Percentiles rank a stretch among this genome's conserved stretches.
These are phyloP conservation scores for Phylloporus scabripes DNA, from an alignment of 768 basidiomycete genomes.

Conservation along the genomic window DNA sequence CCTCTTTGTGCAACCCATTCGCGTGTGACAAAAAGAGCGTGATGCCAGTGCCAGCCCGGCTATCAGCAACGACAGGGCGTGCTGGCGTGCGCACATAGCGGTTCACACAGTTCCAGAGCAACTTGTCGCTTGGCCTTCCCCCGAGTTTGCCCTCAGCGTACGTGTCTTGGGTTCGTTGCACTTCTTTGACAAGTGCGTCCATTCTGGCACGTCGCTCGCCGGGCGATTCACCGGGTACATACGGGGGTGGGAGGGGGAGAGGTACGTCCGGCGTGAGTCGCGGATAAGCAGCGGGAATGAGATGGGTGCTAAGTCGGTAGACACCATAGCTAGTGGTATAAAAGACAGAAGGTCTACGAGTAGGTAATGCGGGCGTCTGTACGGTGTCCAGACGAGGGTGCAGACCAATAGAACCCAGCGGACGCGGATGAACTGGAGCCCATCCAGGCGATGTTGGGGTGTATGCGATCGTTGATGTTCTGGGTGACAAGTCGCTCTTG, in stretches of 20 bases:
- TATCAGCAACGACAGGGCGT: not conserved
- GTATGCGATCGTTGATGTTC: conserved; percentile 17
- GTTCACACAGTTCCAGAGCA: conserved; percentile 69
- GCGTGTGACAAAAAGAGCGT: conserved; percentile 78
- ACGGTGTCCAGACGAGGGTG: conserved; percentile 8
- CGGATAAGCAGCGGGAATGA: conserved; percentile 28
- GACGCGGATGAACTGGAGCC: conserved; percentile 18
- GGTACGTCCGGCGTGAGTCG: conserved; percentile 23
- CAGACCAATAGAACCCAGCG: conserved; percentile 6
- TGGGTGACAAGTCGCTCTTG: not conserved
- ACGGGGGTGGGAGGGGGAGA: conserved; percentile 17
- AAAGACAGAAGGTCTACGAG: conserved; percentile 16
- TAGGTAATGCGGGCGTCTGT: conserved; percentile 14
- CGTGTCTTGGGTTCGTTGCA: conserved; percentile 9
- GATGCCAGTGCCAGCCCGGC: conserved; percentile 31
- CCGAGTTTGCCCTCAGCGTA: conserved; percentile 14
- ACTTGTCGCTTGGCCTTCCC: conserved; percentile 18
- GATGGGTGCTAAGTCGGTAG: conserved; percentile 28
- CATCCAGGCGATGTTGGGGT: conserved; percentile 16
- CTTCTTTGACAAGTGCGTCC: conserved; percentile 15
- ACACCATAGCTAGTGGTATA: conserved; percentile 11
- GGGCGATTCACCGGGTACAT: not conserved
- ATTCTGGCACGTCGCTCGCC: conserved; percentile 10
- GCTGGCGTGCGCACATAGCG: conserved; percentile 44
- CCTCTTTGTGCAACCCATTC: conserved; percentile 86